Evolutionary conservation across 2,329 filamentous ascomycete species (phyloP).

Genomic region (Ascosphaera apis): DNA sequence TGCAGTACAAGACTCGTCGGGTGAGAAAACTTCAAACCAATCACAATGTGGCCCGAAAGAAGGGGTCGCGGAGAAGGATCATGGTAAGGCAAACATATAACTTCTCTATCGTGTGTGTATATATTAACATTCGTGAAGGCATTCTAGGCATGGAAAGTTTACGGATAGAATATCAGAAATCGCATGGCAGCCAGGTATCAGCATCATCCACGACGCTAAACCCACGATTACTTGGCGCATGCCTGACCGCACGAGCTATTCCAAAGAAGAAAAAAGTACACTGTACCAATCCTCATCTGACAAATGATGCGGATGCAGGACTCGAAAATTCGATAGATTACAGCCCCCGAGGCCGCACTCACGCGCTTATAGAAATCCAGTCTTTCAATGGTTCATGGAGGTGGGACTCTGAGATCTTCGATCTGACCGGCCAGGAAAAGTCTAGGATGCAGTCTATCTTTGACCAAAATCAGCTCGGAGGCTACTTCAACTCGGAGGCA

Average conservation of each 20-base stretch:
- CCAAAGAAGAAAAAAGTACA: no score
- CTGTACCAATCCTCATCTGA: no score
- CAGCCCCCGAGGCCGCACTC: no score
- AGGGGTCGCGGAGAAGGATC: background rate
- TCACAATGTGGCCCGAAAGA: constrained; percentile 7
- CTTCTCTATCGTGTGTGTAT: background rate
- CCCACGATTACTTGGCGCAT: no score
- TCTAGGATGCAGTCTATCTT: constrained; percentile 2
- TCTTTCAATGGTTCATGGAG: constrained; percentile 32
- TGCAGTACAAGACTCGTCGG: constrained; percentile 30
- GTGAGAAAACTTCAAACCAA: background rate
- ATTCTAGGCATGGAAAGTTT: background rate
- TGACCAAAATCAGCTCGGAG: constrained; percentile 1
- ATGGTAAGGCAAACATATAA: background rate
- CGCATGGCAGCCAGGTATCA: background rate
- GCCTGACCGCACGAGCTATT: no score
- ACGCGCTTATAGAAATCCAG: no score
- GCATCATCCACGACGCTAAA: no score
- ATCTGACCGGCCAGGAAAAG: constrained; percentile 1
- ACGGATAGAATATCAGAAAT: background rate
- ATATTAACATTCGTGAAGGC: background rate
- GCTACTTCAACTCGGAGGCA: constrained; percentile 2
- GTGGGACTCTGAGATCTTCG: constrained; percentile 8
- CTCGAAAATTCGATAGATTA: no score
- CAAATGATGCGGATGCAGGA: no score